A percentile compares a stretch with the other conserved stretches of the same genome.
Evolutionary conservation across 129 eudicot genomes (phyloP).

Genomic region (Saposhnikovia divaricata): DNA sequence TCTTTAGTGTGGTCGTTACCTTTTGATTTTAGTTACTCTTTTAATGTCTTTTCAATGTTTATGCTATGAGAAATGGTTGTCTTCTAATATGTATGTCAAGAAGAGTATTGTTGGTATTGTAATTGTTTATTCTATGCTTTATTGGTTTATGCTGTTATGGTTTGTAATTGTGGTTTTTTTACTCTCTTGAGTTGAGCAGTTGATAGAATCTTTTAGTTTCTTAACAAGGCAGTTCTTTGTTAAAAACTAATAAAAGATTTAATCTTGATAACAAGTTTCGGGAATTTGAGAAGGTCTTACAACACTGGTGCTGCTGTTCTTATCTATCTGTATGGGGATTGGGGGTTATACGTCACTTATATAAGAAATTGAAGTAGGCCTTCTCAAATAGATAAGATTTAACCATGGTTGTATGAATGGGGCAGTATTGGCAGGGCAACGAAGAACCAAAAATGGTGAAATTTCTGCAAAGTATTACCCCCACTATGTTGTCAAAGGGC

Average conservation of each 20-base stretch:
- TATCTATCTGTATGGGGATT: no score
- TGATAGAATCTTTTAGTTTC: background rate
- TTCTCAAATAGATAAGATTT: no score
- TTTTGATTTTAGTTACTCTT: no score
- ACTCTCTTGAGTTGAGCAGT: no score
- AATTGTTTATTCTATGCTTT: background rate
- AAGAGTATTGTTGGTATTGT: background rate
- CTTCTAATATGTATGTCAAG: background rate
- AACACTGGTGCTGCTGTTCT: no score
- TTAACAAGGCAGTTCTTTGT: no score
- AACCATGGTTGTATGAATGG: background rate
- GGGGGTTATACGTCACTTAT: no score
- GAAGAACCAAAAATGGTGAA: background rate
- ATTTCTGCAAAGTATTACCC: no score
- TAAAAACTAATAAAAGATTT: no score
- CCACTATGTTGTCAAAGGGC: no score
- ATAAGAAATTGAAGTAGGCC: background rate
- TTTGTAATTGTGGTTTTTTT: background rate
- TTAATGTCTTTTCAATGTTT: background rate
- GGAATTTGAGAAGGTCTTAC: no score
- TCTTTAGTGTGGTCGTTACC: background rate
- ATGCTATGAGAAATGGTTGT: background rate
- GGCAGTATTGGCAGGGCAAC: background rate
- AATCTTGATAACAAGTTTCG: no score
- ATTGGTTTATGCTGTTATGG: background rate